Evolutionary conservation across 257 asterid genomes (phyloP).

Genomic region (Rubia yunnanensis): DNA sequence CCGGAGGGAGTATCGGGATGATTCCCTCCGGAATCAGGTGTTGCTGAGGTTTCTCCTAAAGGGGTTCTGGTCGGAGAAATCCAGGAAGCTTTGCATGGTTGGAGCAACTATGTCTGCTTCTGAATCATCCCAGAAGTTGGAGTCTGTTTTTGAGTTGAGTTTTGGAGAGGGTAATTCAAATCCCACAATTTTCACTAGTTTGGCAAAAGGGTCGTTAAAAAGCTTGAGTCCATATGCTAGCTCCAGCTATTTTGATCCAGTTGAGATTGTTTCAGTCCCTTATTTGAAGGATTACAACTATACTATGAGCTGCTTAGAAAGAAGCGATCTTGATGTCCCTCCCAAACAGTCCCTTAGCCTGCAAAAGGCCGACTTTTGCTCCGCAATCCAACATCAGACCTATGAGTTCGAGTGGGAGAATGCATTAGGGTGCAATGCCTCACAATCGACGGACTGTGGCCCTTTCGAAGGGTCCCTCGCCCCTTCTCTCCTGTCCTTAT

Average conservation of each 20-base stretch:
- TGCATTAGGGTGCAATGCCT: constrained; percentile 21
- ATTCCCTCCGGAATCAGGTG: background rate
- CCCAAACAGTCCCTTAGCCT: constrained; percentile 20
- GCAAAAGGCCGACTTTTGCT: constrained; percentile 23
- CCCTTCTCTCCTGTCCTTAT: constrained; percentile 24
- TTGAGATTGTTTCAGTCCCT: no score
- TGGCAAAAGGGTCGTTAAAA: no score
- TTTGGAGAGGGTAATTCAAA: no score
- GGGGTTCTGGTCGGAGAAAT: constrained; percentile 49
- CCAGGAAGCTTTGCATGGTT: constrained; percentile 55
- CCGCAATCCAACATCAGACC: background rate
- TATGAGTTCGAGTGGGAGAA: constrained; percentile 28
- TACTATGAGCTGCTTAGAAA: constrained; percentile 28
- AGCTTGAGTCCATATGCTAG: no score
- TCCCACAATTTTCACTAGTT: no score
- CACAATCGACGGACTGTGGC: constrained; percentile 22
- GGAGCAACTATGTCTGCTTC: no score
- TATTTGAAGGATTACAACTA: constrained; percentile 28
- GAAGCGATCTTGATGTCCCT: constrained; percentile 2
- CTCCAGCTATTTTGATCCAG: no score
- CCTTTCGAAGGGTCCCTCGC: constrained; percentile 17
- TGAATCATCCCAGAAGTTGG: no score
- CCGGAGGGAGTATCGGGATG: constrained; percentile 11
- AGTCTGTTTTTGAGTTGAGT: no score
- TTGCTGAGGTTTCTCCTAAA: constrained; percentile 21